phyloP scores from a whole-genome alignment of 2,329 filamentous ascomycete species.

The Triangularia setosa region DNA sequence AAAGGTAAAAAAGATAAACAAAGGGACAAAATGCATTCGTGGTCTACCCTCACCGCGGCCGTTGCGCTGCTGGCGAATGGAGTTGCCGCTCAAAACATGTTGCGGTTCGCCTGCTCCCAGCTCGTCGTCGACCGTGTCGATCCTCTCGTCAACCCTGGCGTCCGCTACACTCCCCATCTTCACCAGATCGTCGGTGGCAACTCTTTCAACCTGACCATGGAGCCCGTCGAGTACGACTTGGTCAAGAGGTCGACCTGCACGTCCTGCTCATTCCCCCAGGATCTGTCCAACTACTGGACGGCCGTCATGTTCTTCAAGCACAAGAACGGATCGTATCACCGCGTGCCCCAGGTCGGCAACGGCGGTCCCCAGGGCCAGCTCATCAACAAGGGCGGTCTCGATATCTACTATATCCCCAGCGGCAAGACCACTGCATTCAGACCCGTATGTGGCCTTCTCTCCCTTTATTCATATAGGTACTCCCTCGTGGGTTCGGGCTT shows the following conservation, averaged over 20 bases:
- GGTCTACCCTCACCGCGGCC: constrained; percentile 26
- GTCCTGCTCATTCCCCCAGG: constrained; percentile 41
- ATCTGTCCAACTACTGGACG: constrained; percentile 47
- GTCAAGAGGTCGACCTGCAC: constrained; percentile 38
- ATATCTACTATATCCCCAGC: constrained; percentile 43
- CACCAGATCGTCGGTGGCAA: constrained; percentile 46
- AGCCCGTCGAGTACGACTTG: constrained; percentile 35
- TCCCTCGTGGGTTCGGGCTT: not conserved
- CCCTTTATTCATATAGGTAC: not conserved
- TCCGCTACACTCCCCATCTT: constrained; percentile 43
- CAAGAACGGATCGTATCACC: constrained; percentile 41
- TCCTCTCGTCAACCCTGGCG: constrained; percentile 43
- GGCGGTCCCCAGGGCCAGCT: constrained; percentile 42
- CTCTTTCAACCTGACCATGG: constrained; percentile 44
- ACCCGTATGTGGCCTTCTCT: constrained; percentile 31
- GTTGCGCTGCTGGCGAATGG: constrained; percentile 29
- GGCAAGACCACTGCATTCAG: constrained; percentile 41
- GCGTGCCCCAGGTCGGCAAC: constrained; percentile 43
- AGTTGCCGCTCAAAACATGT: constrained; percentile 37
- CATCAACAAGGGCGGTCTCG: constrained; percentile 41
- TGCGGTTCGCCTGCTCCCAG: constrained; percentile 46
- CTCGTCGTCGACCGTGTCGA: constrained; percentile 45
- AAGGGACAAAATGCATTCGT: constrained; percentile 27
- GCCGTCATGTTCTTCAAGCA: constrained; percentile 44
- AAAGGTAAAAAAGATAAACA: not conserved